These are phyloP conservation scores for Scheffersomyces insectosa DNA, from an alignment of 1,139 yeast species.

Conservation along the genomic window DNA sequence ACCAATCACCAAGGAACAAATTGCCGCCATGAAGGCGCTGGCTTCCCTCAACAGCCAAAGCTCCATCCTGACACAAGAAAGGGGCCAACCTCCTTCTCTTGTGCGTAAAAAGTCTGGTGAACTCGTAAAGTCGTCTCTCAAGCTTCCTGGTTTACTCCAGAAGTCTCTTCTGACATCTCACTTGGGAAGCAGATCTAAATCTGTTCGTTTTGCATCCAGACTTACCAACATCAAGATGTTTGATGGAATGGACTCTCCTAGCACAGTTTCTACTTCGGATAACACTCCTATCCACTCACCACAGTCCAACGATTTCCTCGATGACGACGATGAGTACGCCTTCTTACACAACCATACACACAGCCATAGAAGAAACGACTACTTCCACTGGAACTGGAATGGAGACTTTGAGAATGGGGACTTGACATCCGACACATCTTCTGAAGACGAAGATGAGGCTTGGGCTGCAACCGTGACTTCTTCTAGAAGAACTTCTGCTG, in stretches of 20 bases:
- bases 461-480: slow-evolving; percentile 5
- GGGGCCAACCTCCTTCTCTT: slow-evolving; percentile 11
- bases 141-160: slow-evolving; percentile 25
- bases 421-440: slow-evolving; percentile 16
- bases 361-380: slow-evolving; percentile 6
- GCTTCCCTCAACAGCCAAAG: background rate
- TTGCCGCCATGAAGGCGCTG: slow-evolving; percentile 1
- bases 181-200: slow-evolving; percentile 22
- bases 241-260: slow-evolving; percentile 44
- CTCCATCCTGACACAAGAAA: background rate
- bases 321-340: slow-evolving; percentile 11
- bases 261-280: slow-evolving; percentile 34
- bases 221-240: slow-evolving; percentile 42
- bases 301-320: slow-evolving; percentile 18
- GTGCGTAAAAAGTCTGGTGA: slow-evolving; percentile 42
- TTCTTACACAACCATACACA: slow-evolving; percentile 2
- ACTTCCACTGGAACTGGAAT: slow-evolving; percentile 17
- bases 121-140: slow-evolving; percentile 40
- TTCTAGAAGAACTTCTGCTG: slow-evolving; percentile 3
- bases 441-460: slow-evolving; percentile 17
- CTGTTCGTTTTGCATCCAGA: slow-evolving; percentile 39
- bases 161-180: slow-evolving; percentile 30
- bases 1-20: background rate
- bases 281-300: slow-evolving; percentile 40
- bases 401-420: slow-evolving; percentile 11